A percentile compares a stretch with the other conserved stretches of the same genome.
Conservation (phyloP, 371 early-diverging fungal genomes). For the Mortierella polycephala region DNA sequence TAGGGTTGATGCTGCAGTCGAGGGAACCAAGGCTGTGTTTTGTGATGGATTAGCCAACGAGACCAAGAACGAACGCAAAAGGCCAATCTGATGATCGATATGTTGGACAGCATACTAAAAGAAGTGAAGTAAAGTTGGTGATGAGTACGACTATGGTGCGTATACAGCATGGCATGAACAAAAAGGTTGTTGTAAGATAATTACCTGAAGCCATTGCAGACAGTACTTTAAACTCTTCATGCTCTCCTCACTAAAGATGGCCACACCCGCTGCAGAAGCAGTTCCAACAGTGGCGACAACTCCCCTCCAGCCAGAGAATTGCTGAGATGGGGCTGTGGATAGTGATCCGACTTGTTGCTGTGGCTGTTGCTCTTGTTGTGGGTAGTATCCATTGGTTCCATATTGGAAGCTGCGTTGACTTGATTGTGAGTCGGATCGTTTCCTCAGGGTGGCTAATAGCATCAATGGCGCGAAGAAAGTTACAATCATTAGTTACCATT, state of each 20-base stretch:
- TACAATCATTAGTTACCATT: neutral
- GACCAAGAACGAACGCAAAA: constrained; percentile 73
- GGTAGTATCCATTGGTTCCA: constrained; percentile 35
- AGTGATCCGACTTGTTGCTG: constrained; percentile 25
- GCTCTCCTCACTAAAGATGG: constrained; percentile 82
- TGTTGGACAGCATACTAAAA: constrained; percentile 82
- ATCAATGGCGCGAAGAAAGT: neutral
- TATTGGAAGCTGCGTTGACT: constrained; percentile 45
- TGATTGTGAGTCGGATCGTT: constrained; percentile 48
- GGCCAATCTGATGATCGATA: constrained; percentile 82
- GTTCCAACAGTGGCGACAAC: constrained; percentile 78
- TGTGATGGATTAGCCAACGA: constrained; percentile 61
- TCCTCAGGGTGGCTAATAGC: constrained; percentile 29
- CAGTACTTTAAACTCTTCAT: constrained; percentile 84
- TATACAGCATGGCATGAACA: neutral
- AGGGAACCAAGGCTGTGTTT: constrained; percentile 42
- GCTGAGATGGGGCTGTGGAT: constrained; percentile 29
- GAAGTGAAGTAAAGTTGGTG: neutral
- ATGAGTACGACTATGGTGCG: neutral
- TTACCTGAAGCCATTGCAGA: constrained; percentile 75
- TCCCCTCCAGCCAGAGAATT: constrained; percentile 73
- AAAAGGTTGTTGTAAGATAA: neutral
- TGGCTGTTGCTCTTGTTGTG: constrained; percentile 35
- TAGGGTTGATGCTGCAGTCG: constrained; percentile 58
- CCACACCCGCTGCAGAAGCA: constrained; percentile 78